A percentile compares a stretch with the other conserved stretches of the same genome.
phyloP scores from a whole-genome alignment of 2,329 filamentous ascomycete species.

The Purpureocillium lavendulum region DNA sequence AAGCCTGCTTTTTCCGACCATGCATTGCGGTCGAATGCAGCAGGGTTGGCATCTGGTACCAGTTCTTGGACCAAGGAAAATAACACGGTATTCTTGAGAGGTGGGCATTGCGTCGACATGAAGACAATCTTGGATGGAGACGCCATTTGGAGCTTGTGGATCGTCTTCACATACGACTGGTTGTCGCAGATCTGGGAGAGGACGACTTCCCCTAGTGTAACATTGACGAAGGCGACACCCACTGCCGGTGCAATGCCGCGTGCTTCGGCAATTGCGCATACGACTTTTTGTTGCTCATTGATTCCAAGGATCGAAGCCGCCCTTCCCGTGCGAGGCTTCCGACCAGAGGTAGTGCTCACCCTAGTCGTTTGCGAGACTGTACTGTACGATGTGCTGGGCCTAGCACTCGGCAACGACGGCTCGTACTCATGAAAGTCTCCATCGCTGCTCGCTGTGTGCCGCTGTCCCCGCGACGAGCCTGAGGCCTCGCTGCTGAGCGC shows the following conservation, averaged over 20 bases:
- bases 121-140: conserved; percentile 75
- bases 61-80: conserved; percentile 62
- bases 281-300: conserved; percentile 56
- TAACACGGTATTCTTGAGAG: conserved; percentile 64
- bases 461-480: neutral
- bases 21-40: conserved; percentile 62
- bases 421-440: conserved; percentile 5
- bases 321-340: conserved; percentile 32
- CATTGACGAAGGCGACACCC: conserved; percentile 79
- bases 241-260: conserved; percentile 80
- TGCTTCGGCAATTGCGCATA: conserved; percentile 85
- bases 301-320: conserved; percentile 31
- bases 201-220: conserved; percentile 74
- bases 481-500: neutral
- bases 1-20: conserved; percentile 76
- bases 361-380: conserved; percentile 15
- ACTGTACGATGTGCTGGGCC: conserved; percentile 10
- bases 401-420: conserved; percentile 8
- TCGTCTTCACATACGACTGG: conserved; percentile 80
- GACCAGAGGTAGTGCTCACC: conserved; percentile 33
- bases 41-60: conserved; percentile 20
- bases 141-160: conserved; percentile 79
- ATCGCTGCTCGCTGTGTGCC: neutral
- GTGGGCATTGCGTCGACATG: conserved; percentile 57
- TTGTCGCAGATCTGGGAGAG: conserved; percentile 90